Percentiles rank a stretch among this genome's conserved stretches.
phyloP scores from a whole-genome alignment of 257 asterid genomes.

The Lantana camara region DNA sequence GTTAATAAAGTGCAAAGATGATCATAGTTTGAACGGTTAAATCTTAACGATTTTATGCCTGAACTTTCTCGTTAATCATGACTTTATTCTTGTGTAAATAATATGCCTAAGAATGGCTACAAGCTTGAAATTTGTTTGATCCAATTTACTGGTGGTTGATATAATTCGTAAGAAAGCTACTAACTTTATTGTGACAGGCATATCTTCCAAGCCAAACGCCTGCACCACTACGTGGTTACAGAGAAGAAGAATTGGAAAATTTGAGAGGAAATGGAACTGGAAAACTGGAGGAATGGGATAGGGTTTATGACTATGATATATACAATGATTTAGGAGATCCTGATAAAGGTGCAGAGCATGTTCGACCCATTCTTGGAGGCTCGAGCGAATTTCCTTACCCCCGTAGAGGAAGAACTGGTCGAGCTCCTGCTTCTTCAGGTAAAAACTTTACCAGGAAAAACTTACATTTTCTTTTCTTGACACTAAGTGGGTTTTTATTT shows the following conservation, averaged over 20 bases:
- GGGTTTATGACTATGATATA: conserved; percentile 68
- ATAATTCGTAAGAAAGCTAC: not conserved
- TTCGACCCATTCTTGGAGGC: conserved; percentile 70
- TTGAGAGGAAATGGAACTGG: conserved; percentile 74
- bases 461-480: no score
- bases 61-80: no score
- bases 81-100: no score
- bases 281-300: conserved; percentile 69
- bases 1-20: no score
- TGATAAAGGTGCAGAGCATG: conserved; percentile 53
- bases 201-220: conserved; percentile 82
- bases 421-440: conserved; percentile 62
- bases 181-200: conserved; percentile 39
- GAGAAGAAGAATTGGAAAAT: conserved; percentile 63
- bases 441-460: conserved; percentile 11
- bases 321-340: conserved; percentile 84
- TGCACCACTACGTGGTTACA: conserved; percentile 46
- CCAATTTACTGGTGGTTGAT: not conserved
- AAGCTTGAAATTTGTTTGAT: no score
- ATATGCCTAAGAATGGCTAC: no score
- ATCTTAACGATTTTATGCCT: no score
- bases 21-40: no score
- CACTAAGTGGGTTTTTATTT: no score
- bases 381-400: conserved; percentile 71
- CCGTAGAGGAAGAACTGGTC: conserved; percentile 78